Base-by-base conservation (phyloP, 2,329 filamentous ascomycete genomes). In the Aspergillus melleus region DNA sequence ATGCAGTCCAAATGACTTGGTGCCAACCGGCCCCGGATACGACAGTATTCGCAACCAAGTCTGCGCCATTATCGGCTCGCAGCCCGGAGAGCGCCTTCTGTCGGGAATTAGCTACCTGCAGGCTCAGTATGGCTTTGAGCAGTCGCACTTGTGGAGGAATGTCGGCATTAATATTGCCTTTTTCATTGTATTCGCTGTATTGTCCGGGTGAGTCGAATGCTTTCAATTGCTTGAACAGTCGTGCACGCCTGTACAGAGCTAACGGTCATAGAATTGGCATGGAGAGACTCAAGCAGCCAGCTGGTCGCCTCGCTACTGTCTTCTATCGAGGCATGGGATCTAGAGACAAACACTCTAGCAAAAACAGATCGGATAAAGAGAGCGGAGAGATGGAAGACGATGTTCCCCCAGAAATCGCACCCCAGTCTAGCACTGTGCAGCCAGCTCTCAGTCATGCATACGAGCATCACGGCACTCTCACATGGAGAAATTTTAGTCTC, bases 121-220 rank as follows among this genome's bases (percentile, higher is more conserved):
- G n/a, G 46, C 47, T 1, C 26, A 59, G 16, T 59, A 59, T 20
- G 36, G 52, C 1, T 59, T 59, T 14, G 22, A 56, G 1, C 5
- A 46, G 6, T 16, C 29, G 2, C 46, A 59, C 9, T 16, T 55
- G 8, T 59, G 57, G 57, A 54, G 49, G 14, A 59, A 59, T 16
- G 46, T 59, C 12, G 57, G 46, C 4, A 59, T 59, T 14, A 59
- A 56, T 26, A 46, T 46, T 1, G 57, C 36, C 1, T 56, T 59
- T 6, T 59, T 59, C 29, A 12, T 56, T 12, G 42, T 55, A 12
- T 59, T 59, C 50, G 29, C 29, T 16, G 16, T 39, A 22, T 22
- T 42, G 1, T 32, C 39, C 12, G 39, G 46, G 55, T 57, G 26
- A 5, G 55, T 52, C 20, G 10, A 36, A 36, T 3, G 2, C 32